phyloP scores from a whole-genome alignment of 2,329 filamentous ascomycete genomes.

The Neofusicoccum parvum region DNA sequence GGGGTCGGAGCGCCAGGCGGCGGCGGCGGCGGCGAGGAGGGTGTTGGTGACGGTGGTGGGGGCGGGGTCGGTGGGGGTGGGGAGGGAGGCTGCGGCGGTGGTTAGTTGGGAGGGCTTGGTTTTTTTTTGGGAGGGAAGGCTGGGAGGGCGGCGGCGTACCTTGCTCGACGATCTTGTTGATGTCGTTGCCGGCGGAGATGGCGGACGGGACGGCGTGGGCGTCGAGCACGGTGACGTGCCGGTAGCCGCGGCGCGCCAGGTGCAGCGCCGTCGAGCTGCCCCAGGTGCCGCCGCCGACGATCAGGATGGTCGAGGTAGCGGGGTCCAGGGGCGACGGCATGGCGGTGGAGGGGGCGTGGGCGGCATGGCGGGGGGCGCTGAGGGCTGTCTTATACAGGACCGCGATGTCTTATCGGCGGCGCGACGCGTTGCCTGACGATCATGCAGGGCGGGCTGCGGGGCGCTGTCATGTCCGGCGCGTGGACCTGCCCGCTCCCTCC shows the following conservation, averaged over 20 bases:
- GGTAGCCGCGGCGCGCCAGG: constrained; percentile 53
- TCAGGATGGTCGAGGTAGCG: constrained; percentile 34
- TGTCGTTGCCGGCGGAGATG: constrained; percentile 54
- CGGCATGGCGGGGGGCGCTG: constrained; percentile 14
- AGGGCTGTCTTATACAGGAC: too few relatives aligned
- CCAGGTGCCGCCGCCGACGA: constrained; percentile 55
- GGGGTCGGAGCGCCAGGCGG: constrained; percentile 48
- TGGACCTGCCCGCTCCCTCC: constrained; percentile 19
- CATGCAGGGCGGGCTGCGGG: not conserved
- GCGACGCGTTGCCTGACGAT: too few relatives aligned
- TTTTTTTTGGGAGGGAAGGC: too few relatives aligned
- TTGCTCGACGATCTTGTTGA: constrained; percentile 54
- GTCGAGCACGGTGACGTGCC: constrained; percentile 53
- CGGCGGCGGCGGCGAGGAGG: constrained; percentile 30
- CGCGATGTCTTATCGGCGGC: too few relatives aligned
- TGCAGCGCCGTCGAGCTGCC: constrained; percentile 57
- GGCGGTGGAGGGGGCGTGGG: not conserved
- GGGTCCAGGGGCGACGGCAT: constrained; percentile 10
- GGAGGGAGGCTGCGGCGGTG: not conserved
- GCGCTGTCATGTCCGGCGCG: not conserved
- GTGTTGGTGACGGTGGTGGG: constrained; percentile 10
- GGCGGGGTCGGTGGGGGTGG: not conserved
- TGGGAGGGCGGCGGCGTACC: constrained; percentile 27
- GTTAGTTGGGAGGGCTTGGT: too few relatives aligned
- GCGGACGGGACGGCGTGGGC: constrained; percentile 49